Evolutionary conservation across 2,329 filamentous ascomycete species (phyloP).

Genomic region (Botrytis hyacinthi): DNA sequence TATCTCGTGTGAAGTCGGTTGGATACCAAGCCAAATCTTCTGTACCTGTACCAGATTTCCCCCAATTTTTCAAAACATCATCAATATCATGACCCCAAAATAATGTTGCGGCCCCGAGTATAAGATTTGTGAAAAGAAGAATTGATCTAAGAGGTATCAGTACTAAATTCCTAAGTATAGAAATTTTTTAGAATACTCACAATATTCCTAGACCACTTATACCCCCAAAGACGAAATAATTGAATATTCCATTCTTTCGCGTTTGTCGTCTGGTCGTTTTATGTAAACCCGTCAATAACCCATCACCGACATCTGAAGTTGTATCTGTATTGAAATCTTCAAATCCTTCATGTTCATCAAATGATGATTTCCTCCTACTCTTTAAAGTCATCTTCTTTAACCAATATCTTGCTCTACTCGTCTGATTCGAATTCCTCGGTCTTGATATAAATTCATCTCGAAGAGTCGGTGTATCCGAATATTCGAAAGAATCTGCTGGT

Average conservation of each 20-base stretch:
- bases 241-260: constrained; percentile 29
- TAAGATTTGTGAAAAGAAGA: constrained; percentile 40
- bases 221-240: constrained; percentile 40
- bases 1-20: constrained; percentile 51
- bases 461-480: constrained; percentile 20
- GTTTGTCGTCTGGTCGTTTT: constrained; percentile 17
- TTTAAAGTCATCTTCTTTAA: constrained; percentile 9
- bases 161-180: background rate
- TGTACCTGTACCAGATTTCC: constrained; percentile 40
- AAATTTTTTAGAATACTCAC: constrained; percentile 34
- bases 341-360: constrained; percentile 1
- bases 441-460: constrained; percentile 23
- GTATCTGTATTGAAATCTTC: background rate
- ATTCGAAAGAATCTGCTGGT: constrained; percentile 16
- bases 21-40: constrained; percentile 48
- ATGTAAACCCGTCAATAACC: constrained; percentile 21
- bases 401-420: constrained; percentile 23
- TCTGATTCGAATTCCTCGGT: constrained; percentile 18
- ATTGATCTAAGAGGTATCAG: constrained; percentile 33
- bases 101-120: constrained; percentile 38
- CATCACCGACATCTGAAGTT: constrained; percentile 11
- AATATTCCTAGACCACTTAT: constrained; percentile 41
- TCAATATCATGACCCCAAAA: constrained; percentile 37
- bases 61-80: constrained; percentile 41
- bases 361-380: constrained; percentile 12